A percentile compares a stretch with the other conserved stretches of the same genome.
Conservation (phyloP, 257 asterid genomes). For the Misopates orontium region DNA sequence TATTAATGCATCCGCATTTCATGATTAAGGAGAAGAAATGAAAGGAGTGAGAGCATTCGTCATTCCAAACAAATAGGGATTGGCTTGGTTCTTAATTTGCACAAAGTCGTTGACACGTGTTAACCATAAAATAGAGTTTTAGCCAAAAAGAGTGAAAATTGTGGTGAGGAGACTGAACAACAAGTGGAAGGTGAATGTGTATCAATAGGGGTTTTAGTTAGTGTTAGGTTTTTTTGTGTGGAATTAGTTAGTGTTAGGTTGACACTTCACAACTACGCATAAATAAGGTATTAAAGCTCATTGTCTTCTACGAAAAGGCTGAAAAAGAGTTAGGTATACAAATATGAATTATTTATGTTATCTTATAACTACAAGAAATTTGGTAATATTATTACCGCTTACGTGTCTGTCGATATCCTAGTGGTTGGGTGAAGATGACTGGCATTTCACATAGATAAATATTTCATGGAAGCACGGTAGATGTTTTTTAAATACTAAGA, state of each 20-base stretch:
- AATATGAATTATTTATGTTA: too few species aligned
- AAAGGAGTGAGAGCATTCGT: not conserved
- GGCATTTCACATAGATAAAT: too few species aligned
- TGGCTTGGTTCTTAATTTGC: not conserved
- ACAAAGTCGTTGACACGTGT: conserved; percentile 22
- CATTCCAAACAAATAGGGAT: not conserved
- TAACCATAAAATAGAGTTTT: not conserved
- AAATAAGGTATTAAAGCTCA: too few species aligned
- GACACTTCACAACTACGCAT: not conserved
- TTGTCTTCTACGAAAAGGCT: too few species aligned
- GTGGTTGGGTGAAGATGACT: too few species aligned
- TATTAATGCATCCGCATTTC: not conserved
- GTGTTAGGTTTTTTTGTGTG: conserved; percentile 5
- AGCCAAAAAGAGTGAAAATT: conserved; percentile 10
- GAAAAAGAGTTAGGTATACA: not conserved
- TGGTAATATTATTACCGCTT: too few species aligned
- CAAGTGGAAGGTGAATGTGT: conserved; percentile 31
- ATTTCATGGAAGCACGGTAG: too few species aligned
- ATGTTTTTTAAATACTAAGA: too few species aligned
- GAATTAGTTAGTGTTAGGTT: not conserved
- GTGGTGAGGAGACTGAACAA: conserved; percentile 24
- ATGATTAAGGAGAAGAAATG: not conserved
- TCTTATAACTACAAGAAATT: too few species aligned
- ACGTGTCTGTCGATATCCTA: too few species aligned
- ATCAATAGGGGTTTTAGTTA: conserved; percentile 22